Conservation (phyloP, 441 rosid genomes). For the Mallotus repandus region DNA sequence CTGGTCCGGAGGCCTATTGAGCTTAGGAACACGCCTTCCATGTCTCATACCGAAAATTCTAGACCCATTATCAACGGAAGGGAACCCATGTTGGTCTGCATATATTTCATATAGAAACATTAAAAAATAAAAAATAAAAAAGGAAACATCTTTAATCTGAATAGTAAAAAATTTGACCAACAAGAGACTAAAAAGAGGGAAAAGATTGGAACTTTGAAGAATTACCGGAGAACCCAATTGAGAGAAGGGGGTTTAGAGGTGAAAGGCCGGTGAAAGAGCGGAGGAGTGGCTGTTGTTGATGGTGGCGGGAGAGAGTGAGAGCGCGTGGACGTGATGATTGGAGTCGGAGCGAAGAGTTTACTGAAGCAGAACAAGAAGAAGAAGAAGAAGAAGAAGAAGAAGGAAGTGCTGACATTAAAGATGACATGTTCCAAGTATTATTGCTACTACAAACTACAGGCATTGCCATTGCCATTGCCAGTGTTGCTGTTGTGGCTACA, state of each 20-base stretch:
- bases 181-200: neutral
- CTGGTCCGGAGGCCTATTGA: conserved; percentile 86
- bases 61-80: conserved; percentile 48
- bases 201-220: neutral
- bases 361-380: conserved; percentile 18
- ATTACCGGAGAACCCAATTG: conserved; percentile 57
- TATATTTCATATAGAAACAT: neutral
- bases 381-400: conserved; percentile 26
- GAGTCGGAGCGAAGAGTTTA: conserved; percentile 17
- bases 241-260: conserved; percentile 54
- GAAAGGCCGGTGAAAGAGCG: conserved; percentile 59
- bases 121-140: neutral
- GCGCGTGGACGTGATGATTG: conserved; percentile 30
- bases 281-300: conserved; percentile 23
- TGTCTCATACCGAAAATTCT: conserved; percentile 83
- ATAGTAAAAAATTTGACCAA: too few relatives aligned
- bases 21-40: conserved; percentile 77
- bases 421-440: conserved; percentile 58
- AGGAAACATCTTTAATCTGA: neutral
- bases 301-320: conserved; percentile 25
- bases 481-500: conserved; percentile 10
- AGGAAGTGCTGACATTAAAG: conserved; percentile 64
- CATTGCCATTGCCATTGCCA: conserved; percentile 29
- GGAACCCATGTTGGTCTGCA: conserved; percentile 48
- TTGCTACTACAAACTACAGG: conserved; percentile 22